A percentile compares a stretch with the other conserved stretches of the same genome.
These are phyloP conservation scores for Penicillium hordei DNA, from an alignment of 2,329 filamentous ascomycete species.

Conservation along the genomic window DNA sequence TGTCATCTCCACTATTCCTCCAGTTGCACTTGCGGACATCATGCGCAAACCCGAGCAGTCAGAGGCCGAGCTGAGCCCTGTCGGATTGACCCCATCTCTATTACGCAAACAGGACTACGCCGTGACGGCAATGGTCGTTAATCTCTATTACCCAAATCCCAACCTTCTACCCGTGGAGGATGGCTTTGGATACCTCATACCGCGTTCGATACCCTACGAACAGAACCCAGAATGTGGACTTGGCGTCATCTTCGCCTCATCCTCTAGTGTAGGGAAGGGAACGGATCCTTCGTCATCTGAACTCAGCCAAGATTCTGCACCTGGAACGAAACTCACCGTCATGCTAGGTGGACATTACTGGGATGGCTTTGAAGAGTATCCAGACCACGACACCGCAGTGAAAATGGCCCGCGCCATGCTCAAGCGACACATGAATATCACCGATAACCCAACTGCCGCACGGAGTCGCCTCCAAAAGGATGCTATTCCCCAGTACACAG, in stretches of 20 bases:
- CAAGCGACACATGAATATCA: constrained; percentile 71
- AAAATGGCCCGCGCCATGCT: constrained; percentile 69
- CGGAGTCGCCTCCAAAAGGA: constrained; percentile 63
- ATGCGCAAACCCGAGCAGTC: constrained; percentile 15
- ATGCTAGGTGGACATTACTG: constrained; percentile 96
- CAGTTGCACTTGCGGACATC: constrained; percentile 29
- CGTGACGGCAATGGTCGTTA: constrained; percentile 87
- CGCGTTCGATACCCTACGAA: constrained; percentile 65
- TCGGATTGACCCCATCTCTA: background rate
- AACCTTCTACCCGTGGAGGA: constrained; percentile 63
- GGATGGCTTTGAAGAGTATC: constrained; percentile 63
- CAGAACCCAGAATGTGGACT: constrained; percentile 81
- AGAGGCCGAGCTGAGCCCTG: constrained; percentile 13
- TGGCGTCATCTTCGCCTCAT: constrained; percentile 88
- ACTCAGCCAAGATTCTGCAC: constrained; percentile 46
- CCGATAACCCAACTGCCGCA: constrained; percentile 59
- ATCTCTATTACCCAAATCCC: constrained; percentile 74
- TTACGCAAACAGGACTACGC: constrained; percentile 53
- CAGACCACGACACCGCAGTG: constrained; percentile 65
- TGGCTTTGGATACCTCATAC: constrained; percentile 88
- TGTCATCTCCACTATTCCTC: constrained; percentile 36
- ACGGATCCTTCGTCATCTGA: background rate
- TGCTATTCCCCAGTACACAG: constrained; percentile 87
- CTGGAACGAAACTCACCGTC: constrained; percentile 83
- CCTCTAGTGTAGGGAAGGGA: constrained; percentile 55